Percentiles rank a stretch among this genome's conserved stretches.
These are phyloP conservation scores for Martensiomyces pterosporus DNA, from an alignment of 192 early-diverging fungal species.

Conservation along the genomic window DNA sequence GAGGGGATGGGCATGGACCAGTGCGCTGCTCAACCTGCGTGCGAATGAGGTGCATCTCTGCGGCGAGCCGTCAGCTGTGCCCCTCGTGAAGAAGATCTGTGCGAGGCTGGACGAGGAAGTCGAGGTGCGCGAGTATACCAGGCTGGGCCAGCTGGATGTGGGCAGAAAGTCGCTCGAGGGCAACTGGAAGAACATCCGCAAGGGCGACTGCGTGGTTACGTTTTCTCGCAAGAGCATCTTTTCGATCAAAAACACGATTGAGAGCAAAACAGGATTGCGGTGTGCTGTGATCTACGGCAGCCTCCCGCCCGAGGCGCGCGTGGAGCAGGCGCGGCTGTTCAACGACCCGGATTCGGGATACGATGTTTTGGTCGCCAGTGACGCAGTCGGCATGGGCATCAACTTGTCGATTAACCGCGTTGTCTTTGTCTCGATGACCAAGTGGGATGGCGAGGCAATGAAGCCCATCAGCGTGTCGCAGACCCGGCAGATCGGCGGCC, in stretches of 20 bases:
- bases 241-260: slow-evolving; percentile 70
- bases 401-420: slow-evolving; percentile 93
- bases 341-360: slow-evolving; percentile 76
- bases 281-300: slow-evolving; percentile 92
- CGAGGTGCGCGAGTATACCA: slow-evolving; percentile 70
- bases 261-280: slow-evolving; percentile 62
- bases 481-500: slow-evolving; percentile 90
- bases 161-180: slow-evolving; percentile 53
- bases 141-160: slow-evolving; percentile 68
- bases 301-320: slow-evolving; percentile 90
- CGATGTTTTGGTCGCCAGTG: slow-evolving; percentile 87
- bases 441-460: slow-evolving; percentile 69
- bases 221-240: slow-evolving; percentile 84
- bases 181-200: slow-evolving; percentile 55
- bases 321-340: slow-evolving; percentile 83
- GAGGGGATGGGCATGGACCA: slow-evolving; percentile 96
- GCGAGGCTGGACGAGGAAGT: slow-evolving; percentile 72
- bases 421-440: slow-evolving; percentile 72
- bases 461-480: slow-evolving; percentile 64
- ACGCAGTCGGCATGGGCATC: slow-evolving; percentile 97
- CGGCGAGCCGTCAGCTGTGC: slow-evolving; percentile 84
- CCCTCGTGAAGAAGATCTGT: slow-evolving; percentile 70
- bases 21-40: slow-evolving; percentile 74
- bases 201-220: slow-evolving; percentile 87
- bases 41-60: slow-evolving; percentile 88